Evolutionary conservation across 1,284 basidiomycete species (phyloP), one percentile per base, ranked within the genome.

Genomic region (Cutaneotrichosporon sp.): DNA sequence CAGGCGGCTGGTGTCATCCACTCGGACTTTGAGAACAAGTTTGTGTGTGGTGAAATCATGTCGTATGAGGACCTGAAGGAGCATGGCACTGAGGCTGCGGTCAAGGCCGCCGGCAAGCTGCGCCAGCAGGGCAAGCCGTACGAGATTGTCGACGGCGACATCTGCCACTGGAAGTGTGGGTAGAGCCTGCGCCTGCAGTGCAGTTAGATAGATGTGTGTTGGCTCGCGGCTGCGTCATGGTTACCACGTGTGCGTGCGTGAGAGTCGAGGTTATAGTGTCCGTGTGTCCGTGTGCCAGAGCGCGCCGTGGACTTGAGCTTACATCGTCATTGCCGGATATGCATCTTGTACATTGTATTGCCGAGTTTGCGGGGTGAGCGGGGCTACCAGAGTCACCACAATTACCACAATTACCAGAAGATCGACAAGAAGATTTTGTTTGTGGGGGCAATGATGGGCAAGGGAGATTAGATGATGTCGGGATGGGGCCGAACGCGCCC

Each of bases 21-120:
- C 61, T 64, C 58, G 49, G 57, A 62, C 46, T 54, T 57, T 60
- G 61, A 97, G 79, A 89, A 94, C 75, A 96, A 96, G 78, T 97
- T 98, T 66, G 89, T 99, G n/a, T 98, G 94, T 66, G 96, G 94
- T 76, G 94, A 98, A 77, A 97, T 98, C 71, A 97, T 97, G 90
- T 70, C 84, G 4, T 97, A 86, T 67, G 84, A 85, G 0, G 96
- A 97, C 71, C 79, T 99, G 60, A 88, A 88, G 71, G 91, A 97
- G 76, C 79, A 92, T 66, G 94, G 92, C 14, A 87, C 84, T 59
- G 96, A 99, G 79, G 62, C 82, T 4, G 84, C 86, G 11, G 92
- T 96, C 71, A 97, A 97, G 77, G 90, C 93, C 35, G 91, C 88
- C 19, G 96, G 96, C 38, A 97, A 96, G 77, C 82, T 94, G 55